Percentiles rank a stretch among this genome's conserved stretches.
Evolutionary conservation across 1,284 basidiomycete genomes (phyloP).

Genomic region (Tilletia horrida): DNA sequence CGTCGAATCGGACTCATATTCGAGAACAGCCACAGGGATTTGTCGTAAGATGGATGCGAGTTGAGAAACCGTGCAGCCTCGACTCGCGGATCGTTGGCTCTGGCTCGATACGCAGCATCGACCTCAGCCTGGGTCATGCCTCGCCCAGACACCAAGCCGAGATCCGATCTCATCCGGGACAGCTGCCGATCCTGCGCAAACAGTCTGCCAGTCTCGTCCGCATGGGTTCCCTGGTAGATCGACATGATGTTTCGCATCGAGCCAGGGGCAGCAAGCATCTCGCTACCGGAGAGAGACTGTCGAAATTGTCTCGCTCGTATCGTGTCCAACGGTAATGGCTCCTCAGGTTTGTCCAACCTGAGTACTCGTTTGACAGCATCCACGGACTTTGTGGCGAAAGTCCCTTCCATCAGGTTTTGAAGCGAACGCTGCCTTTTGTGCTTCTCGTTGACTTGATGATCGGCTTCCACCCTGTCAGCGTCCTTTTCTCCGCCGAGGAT

Average conservation of each 20-base stretch:
- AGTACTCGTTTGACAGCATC: conserved; percentile 26
- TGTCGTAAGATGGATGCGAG: conserved; percentile 84
- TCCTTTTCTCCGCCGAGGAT: conserved; percentile 23
- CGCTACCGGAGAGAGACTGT: conserved; percentile 37
- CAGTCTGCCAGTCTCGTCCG: conserved; percentile 49
- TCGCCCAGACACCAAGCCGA: conserved; percentile 36
- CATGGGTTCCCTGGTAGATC: background rate
- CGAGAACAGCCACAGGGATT: conserved; percentile 82
- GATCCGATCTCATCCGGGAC: conserved; percentile 50
- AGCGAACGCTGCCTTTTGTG: conserved; percentile 51
- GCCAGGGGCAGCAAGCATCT: conserved; percentile 23
- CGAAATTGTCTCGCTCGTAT: conserved; percentile 38
- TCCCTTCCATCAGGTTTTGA: conserved; percentile 64
- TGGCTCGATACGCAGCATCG: conserved; percentile 43
- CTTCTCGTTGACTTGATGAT: conserved; percentile 14
- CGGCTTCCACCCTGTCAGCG: conserved; percentile 19
- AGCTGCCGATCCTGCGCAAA: conserved; percentile 68
- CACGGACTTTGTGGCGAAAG: conserved; percentile 10
- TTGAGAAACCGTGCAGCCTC: conserved; percentile 83
- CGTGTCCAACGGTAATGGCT: conserved; percentile 65
- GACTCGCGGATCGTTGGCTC: conserved; percentile 68
- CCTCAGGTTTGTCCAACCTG: conserved; percentile 61
- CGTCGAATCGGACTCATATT: conserved; percentile 74
- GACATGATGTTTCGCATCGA: conserved; percentile 14
- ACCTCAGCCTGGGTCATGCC: conserved; percentile 28